Percentiles rank a stretch among this genome's conserved stretches.
These are phyloP conservation scores for Wickerhamiella alocasiicola DNA, from an alignment of 805 yeast genomes.

Conservation along the genomic window DNA sequence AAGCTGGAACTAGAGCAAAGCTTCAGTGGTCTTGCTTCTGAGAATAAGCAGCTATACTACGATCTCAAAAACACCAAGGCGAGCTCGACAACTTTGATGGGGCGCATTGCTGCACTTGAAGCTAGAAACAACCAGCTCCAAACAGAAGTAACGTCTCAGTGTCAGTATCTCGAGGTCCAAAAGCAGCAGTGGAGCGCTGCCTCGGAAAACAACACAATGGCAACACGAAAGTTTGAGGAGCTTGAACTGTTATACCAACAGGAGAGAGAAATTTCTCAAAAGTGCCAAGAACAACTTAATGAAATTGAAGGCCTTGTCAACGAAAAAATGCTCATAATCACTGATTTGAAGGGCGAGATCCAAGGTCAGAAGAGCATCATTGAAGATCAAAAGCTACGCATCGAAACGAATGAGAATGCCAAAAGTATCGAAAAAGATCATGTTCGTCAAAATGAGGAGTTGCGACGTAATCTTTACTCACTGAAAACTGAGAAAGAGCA, in stretches of 20 bases:
- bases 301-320: slow-evolving; percentile 5
- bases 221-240: not conserved
- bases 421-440: slow-evolving; percentile 9
- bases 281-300: not conserved
- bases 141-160: not conserved
- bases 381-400: slow-evolving; percentile 6
- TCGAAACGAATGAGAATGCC: slow-evolving; percentile 3
- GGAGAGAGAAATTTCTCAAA: not conserved
- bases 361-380: not conserved
- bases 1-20: not conserved
- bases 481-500: not conserved
- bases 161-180: not conserved
- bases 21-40: not conserved
- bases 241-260: not conserved
- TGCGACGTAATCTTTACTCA: not conserved
- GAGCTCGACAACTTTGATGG: not conserved
- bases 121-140: not conserved
- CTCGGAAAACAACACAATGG: not conserved
- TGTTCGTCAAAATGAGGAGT: slow-evolving; percentile 5
- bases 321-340: not conserved
- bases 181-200: not conserved
- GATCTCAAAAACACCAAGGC: not conserved
- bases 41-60: not conserved
- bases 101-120: not conserved
- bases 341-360: not conserved